Percentiles rank a stretch among this genome's conserved stretches.
Conservation (phyloP, 768 basidiomycete species). For the Saitozyma sp. region DNA sequence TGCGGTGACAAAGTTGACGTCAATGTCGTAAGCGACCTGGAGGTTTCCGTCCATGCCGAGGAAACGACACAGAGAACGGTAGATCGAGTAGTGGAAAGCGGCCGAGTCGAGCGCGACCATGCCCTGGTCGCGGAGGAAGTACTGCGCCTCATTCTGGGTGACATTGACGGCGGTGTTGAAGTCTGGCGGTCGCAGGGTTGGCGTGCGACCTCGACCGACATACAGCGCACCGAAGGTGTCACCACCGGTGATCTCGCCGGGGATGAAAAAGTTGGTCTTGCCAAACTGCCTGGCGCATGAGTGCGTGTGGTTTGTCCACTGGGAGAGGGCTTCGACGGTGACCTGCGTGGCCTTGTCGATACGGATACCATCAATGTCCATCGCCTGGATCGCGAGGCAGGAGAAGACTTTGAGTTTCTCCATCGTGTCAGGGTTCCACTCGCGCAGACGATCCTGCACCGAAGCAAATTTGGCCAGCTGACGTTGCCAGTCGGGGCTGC, state of each 20-base stretch:
- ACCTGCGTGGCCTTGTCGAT: constrained; percentile 94
- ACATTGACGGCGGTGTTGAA: constrained; percentile 70
- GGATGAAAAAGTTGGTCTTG: constrained; percentile 85
- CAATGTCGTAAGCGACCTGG: constrained; percentile 81
- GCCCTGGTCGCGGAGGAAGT: constrained; percentile 71
- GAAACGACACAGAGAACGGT: constrained; percentile 80
- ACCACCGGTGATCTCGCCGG: constrained; percentile 93
- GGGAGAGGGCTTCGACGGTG: constrained; percentile 73
- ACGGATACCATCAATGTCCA: constrained; percentile 91
- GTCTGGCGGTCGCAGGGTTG: constrained; percentile 62
- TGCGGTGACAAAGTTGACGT: constrained; percentile 77
- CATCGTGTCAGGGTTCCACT: constrained; percentile 82
- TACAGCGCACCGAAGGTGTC: constrained; percentile 86
- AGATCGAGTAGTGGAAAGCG: constrained; percentile 93
- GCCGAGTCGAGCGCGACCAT: constrained; percentile 69
- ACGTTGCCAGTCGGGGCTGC: constrained; percentile 65
- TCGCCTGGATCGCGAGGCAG: constrained; percentile 80
- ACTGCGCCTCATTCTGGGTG: constrained; percentile 64
- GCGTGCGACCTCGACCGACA: constrained; percentile 84
- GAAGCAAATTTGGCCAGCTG: constrained; percentile 93
- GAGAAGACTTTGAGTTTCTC: constrained; percentile 73
- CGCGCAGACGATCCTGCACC: constrained; percentile 90
- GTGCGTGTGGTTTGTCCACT: constrained; percentile 73
- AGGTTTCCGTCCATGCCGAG: constrained; percentile 96
- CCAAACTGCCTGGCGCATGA: constrained; percentile 69